A percentile compares a stretch with the other conserved stretches of the same genome.
Conservation (phyloP, 2,329 filamentous ascomycete genomes). For the Clonostachys rosea region DNA sequence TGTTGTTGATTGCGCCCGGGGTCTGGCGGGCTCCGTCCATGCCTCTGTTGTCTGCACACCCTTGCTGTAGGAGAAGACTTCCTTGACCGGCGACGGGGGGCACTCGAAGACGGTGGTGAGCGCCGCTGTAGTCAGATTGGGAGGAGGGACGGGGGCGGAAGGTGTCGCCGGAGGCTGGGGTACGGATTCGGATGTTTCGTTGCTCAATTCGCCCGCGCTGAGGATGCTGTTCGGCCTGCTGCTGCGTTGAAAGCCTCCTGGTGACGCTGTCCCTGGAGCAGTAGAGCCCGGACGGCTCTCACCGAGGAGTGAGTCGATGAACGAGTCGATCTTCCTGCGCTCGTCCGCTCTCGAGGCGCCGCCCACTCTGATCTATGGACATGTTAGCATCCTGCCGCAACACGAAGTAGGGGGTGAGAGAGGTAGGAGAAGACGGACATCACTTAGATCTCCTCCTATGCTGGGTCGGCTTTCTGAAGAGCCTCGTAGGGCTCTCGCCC, state of each 20-base stretch:
- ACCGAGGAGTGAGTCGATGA: constrained; percentile 80
- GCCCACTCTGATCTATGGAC: constrained; percentile 52
- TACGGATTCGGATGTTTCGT: constrained; percentile 61
- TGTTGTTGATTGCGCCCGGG: constrained; percentile 27
- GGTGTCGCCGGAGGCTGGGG: constrained; percentile 34
- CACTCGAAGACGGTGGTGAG: constrained; percentile 78
- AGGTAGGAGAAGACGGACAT: constrained; percentile 50
- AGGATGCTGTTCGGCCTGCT: constrained; percentile 85
- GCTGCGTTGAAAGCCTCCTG: constrained; percentile 47
- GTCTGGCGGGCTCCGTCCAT: constrained; percentile 53
- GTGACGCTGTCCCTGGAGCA: constrained; percentile 58
- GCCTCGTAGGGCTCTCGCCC: constrained; percentile 79
- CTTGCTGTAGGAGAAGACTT: constrained; percentile 96
- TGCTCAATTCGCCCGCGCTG: constrained; percentile 77
- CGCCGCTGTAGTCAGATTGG: constrained; percentile 69
- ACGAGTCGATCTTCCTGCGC: constrained; percentile 73
- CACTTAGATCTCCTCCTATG: constrained; percentile 63
- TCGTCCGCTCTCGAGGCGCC: constrained; percentile 64
- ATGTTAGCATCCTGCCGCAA: constrained; percentile 1
- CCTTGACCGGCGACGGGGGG: constrained; percentile 68
- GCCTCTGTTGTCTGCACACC: constrained; percentile 86
- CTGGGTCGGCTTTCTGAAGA: constrained; percentile 69
- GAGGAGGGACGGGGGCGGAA: constrained; percentile 33
- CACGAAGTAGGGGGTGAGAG: not conserved
- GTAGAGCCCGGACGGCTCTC: constrained; percentile 70